These are phyloP conservation scores for Vitis hybrid DNA, from an alignment of 177 flowering plant species.

Conservation along the genomic window DNA sequence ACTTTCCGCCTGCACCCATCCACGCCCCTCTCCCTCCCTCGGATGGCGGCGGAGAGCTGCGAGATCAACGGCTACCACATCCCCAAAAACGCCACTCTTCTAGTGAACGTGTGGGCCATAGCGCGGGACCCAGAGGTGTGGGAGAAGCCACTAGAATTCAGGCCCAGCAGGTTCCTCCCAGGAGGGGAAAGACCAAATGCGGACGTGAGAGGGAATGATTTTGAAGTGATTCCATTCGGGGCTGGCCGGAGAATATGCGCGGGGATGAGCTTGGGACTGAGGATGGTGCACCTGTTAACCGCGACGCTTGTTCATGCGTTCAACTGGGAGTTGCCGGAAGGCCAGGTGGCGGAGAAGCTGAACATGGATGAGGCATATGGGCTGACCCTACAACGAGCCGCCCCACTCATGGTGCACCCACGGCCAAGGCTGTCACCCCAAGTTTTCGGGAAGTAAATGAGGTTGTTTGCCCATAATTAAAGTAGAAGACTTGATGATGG, in stretches of 20 bases:
- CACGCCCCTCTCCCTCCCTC: constrained; percentile 83
- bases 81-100: constrained; percentile 68
- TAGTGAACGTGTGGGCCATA: constrained; percentile 89
- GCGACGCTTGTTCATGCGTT: constrained; percentile 78
- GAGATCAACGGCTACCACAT: constrained; percentile 76
- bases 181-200: constrained; percentile 55
- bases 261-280: constrained; percentile 72
- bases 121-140: constrained; percentile 73
- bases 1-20: constrained; percentile 90
- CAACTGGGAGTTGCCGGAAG: constrained; percentile 57
- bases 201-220: constrained; percentile 74
- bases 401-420: constrained; percentile 59
- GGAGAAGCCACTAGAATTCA: constrained; percentile 67
- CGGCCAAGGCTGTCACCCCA: constrained; percentile 42
- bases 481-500: no score
- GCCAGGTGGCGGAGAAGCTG: constrained; percentile 45
- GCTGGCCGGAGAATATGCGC: constrained; percentile 91
- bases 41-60: constrained; percentile 59
- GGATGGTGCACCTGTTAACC: constrained; percentile 66
- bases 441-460: constrained; percentile 16
- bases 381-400: constrained; percentile 72
- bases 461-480: no score
- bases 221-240: constrained; percentile 84
- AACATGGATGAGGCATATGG: constrained; percentile 92
- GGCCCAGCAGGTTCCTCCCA: constrained; percentile 69